A percentile compares a stretch with the other conserved stretches of the same genome.
Conservation (phyloP, 1,284 basidiomycete species). For the Ganoderma boninense region DNA sequence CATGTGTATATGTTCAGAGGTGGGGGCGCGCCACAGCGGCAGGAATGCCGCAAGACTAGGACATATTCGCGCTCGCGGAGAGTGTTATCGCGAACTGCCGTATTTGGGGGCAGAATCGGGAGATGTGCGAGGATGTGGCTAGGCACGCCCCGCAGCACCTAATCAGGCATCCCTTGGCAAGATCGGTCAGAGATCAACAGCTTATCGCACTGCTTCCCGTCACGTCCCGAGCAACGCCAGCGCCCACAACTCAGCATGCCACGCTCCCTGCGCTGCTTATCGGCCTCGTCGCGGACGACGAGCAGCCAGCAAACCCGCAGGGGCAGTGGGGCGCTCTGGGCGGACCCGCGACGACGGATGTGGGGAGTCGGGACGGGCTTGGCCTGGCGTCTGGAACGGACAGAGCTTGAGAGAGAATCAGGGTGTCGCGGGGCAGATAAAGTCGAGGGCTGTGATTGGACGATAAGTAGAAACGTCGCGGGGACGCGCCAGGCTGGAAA, state of each 20-base stretch:
- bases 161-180: conserved; percentile 19
- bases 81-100: conserved; percentile 16
- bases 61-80: not conserved
- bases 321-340: conserved; percentile 3
- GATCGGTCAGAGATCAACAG: conserved; percentile 12
- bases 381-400: conserved; percentile 6
- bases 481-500: not conserved
- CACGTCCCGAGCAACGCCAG: conserved; percentile 5
- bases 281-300: not conserved
- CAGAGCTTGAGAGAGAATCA: conserved; percentile 2
- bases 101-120: conserved; percentile 7
- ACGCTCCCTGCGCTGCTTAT: not conserved
- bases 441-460: conserved; percentile 24
- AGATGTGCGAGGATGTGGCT: not conserved
- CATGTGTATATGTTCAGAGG: not conserved
- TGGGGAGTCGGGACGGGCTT: not conserved
- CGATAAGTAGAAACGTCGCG: conserved; percentile 26
- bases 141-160: conserved; percentile 4
- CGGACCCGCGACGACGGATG: not conserved
- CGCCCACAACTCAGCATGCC: not conserved
- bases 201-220: conserved; percentile 29
- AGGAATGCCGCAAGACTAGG: not conserved
- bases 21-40: not conserved
- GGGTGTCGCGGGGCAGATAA: conserved; percentile 25
- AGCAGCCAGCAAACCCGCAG: not conserved